Evolutionary conservation across 768 basidiomycete species (phyloP).

Genomic region (Leucocoprinus sp.): DNA sequence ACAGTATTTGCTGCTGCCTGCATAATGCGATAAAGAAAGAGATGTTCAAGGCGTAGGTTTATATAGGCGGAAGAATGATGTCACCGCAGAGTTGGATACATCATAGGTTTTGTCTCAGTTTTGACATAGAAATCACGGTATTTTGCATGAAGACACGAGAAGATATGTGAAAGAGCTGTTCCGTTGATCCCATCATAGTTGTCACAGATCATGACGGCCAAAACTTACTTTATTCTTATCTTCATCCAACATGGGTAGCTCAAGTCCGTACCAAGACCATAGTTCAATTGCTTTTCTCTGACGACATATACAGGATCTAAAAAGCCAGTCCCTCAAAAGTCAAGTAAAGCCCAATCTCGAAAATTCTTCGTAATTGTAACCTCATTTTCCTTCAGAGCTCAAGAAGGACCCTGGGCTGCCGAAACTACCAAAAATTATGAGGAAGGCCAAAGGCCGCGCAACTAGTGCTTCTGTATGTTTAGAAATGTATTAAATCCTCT

Average conservation of each 20-base stretch:
- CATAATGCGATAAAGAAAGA: constrained; percentile 15
- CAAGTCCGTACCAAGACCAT: constrained; percentile 24
- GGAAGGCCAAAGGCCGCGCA: constrained; percentile 37
- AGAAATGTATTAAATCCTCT: constrained; percentile 14
- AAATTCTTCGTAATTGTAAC: background rate
- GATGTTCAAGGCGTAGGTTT: background rate
- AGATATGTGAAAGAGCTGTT: too few relatives aligned
- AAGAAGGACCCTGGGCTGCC: constrained; percentile 90
- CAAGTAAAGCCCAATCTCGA: constrained; percentile 24
- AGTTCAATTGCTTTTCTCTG: background rate
- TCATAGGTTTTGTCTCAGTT: too few relatives aligned
- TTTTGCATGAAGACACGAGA: too few relatives aligned
- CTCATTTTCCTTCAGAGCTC: constrained; percentile 41
- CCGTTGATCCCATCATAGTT: background rate
- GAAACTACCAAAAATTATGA: constrained; percentile 67
- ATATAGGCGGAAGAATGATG: background rate
- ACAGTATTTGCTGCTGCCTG: constrained; percentile 24
- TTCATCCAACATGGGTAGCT: constrained; percentile 29
- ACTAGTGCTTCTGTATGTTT: constrained; percentile 31
- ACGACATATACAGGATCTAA: constrained; percentile 24
- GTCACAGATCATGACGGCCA: background rate
- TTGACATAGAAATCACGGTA: too few relatives aligned
- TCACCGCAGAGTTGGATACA: background rate
- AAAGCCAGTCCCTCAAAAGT: constrained; percentile 32
- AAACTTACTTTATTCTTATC: too few relatives aligned